Evolutionary conservation across 495 filamentous ascomycete genomes (phyloP).

Genomic region (Lineolata rhizophorae): DNA sequence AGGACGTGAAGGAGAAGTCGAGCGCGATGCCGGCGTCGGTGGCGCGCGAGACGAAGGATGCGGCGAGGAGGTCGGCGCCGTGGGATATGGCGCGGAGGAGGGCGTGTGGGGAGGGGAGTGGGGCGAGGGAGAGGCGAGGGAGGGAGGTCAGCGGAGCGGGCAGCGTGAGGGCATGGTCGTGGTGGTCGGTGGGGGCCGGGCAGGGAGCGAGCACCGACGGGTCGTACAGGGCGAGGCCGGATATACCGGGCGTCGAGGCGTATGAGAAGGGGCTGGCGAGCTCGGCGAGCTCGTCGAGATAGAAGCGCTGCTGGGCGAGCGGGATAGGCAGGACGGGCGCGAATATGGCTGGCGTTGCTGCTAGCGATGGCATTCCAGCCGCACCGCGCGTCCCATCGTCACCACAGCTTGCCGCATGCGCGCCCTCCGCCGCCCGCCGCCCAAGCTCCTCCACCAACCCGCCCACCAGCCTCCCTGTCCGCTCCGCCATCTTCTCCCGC

Average conservation of each 20-base stretch:
- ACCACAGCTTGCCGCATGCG: too few species aligned
- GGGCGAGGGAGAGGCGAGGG: too few species aligned
- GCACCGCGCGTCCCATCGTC: too few species aligned
- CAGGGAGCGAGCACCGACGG: too few species aligned
- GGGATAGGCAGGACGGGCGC: constrained; percentile 62
- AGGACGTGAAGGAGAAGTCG: constrained; percentile 59
- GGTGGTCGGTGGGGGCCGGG: too few species aligned
- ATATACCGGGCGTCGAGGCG: too few species aligned
- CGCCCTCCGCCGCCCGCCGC: constrained; percentile 13
- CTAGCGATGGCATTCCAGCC: too few species aligned
- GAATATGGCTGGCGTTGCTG: constrained; percentile 36
- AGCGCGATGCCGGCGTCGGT: constrained; percentile 80
- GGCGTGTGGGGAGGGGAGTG: too few species aligned
- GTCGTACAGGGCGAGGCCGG: too few species aligned
- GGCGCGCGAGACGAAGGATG: constrained; percentile 45
- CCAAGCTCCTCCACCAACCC: constrained; percentile 24
- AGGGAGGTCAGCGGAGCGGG: too few species aligned
- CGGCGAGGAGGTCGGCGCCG: constrained; percentile 59
- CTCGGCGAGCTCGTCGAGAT: constrained; percentile 40
- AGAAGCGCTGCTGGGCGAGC: constrained; percentile 51
- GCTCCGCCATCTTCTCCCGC: constrained; percentile 60
- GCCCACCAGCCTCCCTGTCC: constrained; percentile 53
- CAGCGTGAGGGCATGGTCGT: too few species aligned
- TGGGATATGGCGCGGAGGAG: constrained; percentile 48
- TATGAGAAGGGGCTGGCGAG: too few species aligned